Evolutionary conservation across 2,329 filamentous ascomycete genomes (phyloP).

Genomic region (Aureobasidium sp.): DNA sequence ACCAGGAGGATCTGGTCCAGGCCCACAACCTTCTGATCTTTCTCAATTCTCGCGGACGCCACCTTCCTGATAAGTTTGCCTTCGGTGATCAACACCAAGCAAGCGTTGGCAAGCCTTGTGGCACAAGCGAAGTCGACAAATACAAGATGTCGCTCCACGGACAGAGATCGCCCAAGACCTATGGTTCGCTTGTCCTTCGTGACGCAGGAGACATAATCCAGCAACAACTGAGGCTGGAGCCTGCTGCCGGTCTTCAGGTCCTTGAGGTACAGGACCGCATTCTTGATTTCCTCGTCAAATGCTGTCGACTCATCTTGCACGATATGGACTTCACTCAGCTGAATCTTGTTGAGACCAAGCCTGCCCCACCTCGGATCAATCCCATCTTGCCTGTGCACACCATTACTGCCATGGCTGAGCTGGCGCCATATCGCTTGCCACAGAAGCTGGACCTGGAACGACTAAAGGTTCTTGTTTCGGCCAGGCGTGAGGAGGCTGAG

Average conservation of each 20-base stretch:
- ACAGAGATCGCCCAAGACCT: slow-evolving; percentile 25
- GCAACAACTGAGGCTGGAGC: slow-evolving; percentile 5
- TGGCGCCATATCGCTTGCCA: slow-evolving; percentile 50
- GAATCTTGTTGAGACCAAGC: slow-evolving; percentile 17
- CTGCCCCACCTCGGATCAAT: slow-evolving; percentile 16
- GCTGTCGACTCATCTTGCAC: slow-evolving; percentile 44
- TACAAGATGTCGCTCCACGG: slow-evolving; percentile 23
- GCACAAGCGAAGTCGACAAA: slow-evolving; percentile 16
- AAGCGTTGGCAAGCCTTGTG: background rate
- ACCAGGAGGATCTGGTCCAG: slow-evolving; percentile 48
- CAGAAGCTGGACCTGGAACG: slow-evolving; percentile 40
- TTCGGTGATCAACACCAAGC: slow-evolving; percentile 36
- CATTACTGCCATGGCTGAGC: slow-evolving; percentile 28
- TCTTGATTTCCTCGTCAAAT: slow-evolving; percentile 44
- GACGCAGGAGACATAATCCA: slow-evolving; percentile 33
- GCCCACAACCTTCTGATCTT: slow-evolving; percentile 43
- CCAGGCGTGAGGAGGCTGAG: slow-evolving; percentile 37
- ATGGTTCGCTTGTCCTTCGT: slow-evolving; percentile 29
- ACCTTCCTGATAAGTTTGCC: slow-evolving; percentile 42
- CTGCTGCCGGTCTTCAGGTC: slow-evolving; percentile 32
- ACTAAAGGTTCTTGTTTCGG: slow-evolving; percentile 40
- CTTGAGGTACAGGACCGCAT: slow-evolving; percentile 47
- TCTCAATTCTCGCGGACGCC: slow-evolving; percentile 46
- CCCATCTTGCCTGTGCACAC: slow-evolving; percentile 2
- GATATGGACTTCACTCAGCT: slow-evolving; percentile 35